These are phyloP conservation scores for Xerocomus cyaneibrunnescens DNA, from an alignment of 1,284 basidiomycete genomes.

Conservation along the genomic window DNA sequence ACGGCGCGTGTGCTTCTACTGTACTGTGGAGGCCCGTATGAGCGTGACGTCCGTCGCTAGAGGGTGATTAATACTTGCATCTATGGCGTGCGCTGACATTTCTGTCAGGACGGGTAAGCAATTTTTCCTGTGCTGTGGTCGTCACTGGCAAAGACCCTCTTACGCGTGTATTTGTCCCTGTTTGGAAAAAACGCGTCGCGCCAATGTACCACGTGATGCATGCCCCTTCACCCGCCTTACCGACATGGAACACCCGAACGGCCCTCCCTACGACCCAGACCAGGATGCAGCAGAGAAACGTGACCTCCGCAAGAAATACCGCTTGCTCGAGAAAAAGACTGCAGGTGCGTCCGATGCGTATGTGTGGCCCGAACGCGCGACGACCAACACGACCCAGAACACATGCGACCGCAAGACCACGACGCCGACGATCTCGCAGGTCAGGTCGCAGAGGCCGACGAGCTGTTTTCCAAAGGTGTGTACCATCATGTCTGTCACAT, in stretches of 20 bases:
- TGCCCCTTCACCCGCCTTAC: background rate
- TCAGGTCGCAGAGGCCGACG: constrained; percentile 55
- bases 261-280: constrained; percentile 69
- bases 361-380: background rate
- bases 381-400: constrained; percentile 16
- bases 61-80: constrained; percentile 35
- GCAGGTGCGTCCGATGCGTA: constrained; percentile 46
- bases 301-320: constrained; percentile 66
- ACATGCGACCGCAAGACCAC: constrained; percentile 53
- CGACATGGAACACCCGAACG: constrained; percentile 15
- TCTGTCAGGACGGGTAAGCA: no score
- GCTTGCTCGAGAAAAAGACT: constrained; percentile 59
- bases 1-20: constrained; percentile 65
- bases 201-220: constrained; percentile 27
- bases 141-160: background rate
- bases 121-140: background rate
- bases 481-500: constrained; percentile 1
- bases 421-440: constrained; percentile 54
- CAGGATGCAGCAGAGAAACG: constrained; percentile 76
- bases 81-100: constrained; percentile 41
- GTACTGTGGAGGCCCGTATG: constrained; percentile 47
- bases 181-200: constrained; percentile 33
- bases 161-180: constrained; percentile 14
- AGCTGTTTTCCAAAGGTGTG: constrained; percentile 61
- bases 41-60: background rate